These are phyloP conservation scores for Lolium multiflorum DNA, from an alignment of 176 grass and related monocot genomes.

Conservation along the genomic window DNA sequence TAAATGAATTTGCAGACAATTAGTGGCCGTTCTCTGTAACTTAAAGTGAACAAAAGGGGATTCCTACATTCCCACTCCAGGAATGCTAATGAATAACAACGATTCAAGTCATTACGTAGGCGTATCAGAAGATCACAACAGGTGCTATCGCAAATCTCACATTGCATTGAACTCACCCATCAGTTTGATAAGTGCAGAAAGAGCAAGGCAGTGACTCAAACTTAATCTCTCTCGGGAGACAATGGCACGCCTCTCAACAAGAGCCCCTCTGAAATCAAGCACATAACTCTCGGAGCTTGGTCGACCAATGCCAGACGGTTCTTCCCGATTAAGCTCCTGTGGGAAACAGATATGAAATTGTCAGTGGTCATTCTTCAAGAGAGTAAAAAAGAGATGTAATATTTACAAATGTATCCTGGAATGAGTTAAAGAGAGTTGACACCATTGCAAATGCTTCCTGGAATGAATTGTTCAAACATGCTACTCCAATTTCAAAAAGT, in stretches of 20 bases:
- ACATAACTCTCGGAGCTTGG: conserved; percentile 81
- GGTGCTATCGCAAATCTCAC: neutral
- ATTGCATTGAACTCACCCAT: conserved; percentile 66
- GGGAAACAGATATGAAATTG: conserved; percentile 21
- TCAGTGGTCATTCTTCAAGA: conserved; percentile 10
- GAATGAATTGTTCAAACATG: conserved; percentile 9
- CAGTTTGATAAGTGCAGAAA: conserved; percentile 74
- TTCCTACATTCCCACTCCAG: conserved; percentile 9
- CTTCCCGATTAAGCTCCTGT: conserved; percentile 86
- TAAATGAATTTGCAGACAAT: conserved; percentile 52
- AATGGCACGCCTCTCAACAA: conserved; percentile 85
- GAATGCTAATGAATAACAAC: conserved; percentile 17
- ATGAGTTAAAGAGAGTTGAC: neutral
- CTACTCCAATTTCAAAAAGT: neutral
- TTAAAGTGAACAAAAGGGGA: conserved; percentile 15
- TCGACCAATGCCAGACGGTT: conserved; percentile 75
- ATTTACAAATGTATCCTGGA: neutral
- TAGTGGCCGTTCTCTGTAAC: conserved; percentile 24
- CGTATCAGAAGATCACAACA: conserved; percentile 3
- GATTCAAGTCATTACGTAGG: conserved; percentile 11
- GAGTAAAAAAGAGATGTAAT: conserved; percentile 23
- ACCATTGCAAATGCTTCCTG: neutral
- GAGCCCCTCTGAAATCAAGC: conserved; percentile 87
- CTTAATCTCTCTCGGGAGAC: conserved; percentile 88
- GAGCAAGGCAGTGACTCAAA: conserved; percentile 93